Base-by-base conservation (phyloP, 495 filamentous ascomycete species). In the Collariella sp. region DNA sequence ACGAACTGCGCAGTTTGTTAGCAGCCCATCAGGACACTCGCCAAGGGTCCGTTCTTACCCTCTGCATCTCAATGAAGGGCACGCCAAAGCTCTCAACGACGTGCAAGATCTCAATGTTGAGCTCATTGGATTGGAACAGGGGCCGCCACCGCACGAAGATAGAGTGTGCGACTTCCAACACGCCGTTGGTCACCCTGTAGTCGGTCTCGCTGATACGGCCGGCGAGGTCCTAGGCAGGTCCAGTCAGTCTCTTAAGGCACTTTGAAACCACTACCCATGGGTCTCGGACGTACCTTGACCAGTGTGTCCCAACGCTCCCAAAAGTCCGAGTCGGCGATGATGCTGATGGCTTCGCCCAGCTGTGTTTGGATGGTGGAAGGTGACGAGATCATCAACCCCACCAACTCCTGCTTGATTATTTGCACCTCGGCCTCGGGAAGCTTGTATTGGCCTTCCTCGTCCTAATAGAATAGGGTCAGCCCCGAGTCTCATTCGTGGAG, bases 271-370 rank as follows among this genome's bases (percentile, higher is more conserved):
- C 24, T 66, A n/a, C 13, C 11, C 23, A 33, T 23, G 7, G 5
- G 2, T 83, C 73, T 88, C 82, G 15, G 22, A 4, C 56, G n/a
- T 46, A 55, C 56, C 50, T 31, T 15, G 43, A 91, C 86, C 54
- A 99, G 76, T 33, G 89, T 94, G 63, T 96, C 87, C 94, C 94
- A 99, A 62, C 86, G 78, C 67, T 84, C 75, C 85, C 86, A 97
- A 71, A 99, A 99, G 66, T 99, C 94, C 60, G 89, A 96, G 68
- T 97, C 91, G 34, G 94, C 94, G 56, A 99, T 97, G 57, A 89
- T 80, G 70, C 93, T 96, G 65, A 96, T 89, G 35, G 93, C 90
- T 59, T 97, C 94, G 58, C 94, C 94, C 40, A 99, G 75, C 71
- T 97, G 94, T 40, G 87, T 81, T 67, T 96, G 94, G 57, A 99